These are phyloP conservation scores for Sporothrix variecibatus DNA, from an alignment of 2,329 filamentous ascomycete species.

Conservation along the genomic window DNA sequence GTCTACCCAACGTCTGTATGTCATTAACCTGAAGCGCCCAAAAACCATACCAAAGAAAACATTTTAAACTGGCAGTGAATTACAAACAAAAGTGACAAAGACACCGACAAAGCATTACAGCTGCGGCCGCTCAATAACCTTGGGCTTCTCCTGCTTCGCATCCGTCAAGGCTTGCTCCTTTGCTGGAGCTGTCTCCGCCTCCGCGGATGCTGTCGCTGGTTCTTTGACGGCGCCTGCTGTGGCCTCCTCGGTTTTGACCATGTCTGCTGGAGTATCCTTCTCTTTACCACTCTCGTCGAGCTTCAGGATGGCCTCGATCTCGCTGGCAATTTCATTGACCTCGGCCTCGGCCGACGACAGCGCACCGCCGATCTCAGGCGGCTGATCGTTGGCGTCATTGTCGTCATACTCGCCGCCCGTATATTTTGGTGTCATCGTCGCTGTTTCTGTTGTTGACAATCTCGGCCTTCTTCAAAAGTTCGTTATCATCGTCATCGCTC, in stretches of 20 bases:
- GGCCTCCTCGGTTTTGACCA: not conserved
- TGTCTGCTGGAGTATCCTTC: not conserved
- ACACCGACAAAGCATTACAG: not conserved
- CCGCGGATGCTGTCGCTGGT: not conserved
- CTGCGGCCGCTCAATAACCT: constrained; percentile 20
- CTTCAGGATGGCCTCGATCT: constrained; percentile 27
- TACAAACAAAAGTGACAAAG: not conserved
- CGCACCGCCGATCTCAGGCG: constrained; percentile 24
- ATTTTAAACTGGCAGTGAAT: not conserved
- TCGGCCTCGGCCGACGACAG: constrained; percentile 27
- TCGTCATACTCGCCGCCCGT: not conserved
- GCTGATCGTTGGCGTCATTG: constrained; percentile 20
- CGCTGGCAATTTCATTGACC: constrained; percentile 28
- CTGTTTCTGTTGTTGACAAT: not conserved
- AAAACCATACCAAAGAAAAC: not conserved
- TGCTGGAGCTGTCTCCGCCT: not conserved
- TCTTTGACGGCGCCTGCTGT: not conserved
- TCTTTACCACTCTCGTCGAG: constrained; percentile 20
- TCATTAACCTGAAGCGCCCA: not conserved
- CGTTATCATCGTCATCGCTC: not conserved
- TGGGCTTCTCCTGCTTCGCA: constrained; percentile 9
- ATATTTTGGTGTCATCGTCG: not conserved
- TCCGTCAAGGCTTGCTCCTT: not conserved
- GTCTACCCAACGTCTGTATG: not conserved
- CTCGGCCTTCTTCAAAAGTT: not conserved